Evolutionary conservation across 2,329 filamentous ascomycete species (phyloP).

Genomic region (Penicillium sp.): DNA sequence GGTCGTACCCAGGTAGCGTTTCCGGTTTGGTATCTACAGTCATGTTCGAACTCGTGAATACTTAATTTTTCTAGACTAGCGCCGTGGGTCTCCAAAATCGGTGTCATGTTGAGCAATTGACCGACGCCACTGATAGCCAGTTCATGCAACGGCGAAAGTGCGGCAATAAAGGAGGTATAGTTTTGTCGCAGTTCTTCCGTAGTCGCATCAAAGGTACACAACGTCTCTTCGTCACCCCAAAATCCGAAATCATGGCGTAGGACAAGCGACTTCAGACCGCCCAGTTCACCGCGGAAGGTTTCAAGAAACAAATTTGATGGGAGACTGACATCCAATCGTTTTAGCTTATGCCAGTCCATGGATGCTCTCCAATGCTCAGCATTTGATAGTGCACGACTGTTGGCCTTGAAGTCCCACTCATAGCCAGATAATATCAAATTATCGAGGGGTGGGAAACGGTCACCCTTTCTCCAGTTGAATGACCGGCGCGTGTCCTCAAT

Average conservation of each 20-base stretch:
- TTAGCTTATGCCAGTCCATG: conserved; percentile 2
- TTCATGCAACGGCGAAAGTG: background rate
- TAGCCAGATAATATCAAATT: conserved; percentile 1
- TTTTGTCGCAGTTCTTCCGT: conserved; percentile 1
- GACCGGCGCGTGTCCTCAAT: background rate
- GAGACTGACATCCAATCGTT: background rate
- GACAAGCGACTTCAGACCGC: conserved; percentile 3
- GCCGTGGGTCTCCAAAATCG: conserved; percentile 2
- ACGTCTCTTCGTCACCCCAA: conserved; percentile 6
- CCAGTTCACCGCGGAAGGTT: conserved; percentile 3
- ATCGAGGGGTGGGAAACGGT: background rate
- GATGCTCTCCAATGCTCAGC: background rate
- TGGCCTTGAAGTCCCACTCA: background rate
- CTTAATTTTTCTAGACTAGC: conserved; percentile 3
- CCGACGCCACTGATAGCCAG: conserved; percentile 1
- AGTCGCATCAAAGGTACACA: conserved; percentile 3
- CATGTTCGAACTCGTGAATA: conserved; percentile 8
- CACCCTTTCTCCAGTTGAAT: background rate
- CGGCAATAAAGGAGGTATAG: conserved; percentile 3
- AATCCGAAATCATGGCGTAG: background rate
- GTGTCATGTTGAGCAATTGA: conserved; percentile 1
- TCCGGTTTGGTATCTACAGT: conserved; percentile 1
- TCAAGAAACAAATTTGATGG: conserved; percentile 2
- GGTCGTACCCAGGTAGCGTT: conserved; percentile 6
- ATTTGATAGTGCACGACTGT: too few relatives aligned